These are phyloP conservation scores for Oidiodendron maius DNA, from an alignment of 495 filamentous ascomycete genomes.

Conservation along the genomic window DNA sequence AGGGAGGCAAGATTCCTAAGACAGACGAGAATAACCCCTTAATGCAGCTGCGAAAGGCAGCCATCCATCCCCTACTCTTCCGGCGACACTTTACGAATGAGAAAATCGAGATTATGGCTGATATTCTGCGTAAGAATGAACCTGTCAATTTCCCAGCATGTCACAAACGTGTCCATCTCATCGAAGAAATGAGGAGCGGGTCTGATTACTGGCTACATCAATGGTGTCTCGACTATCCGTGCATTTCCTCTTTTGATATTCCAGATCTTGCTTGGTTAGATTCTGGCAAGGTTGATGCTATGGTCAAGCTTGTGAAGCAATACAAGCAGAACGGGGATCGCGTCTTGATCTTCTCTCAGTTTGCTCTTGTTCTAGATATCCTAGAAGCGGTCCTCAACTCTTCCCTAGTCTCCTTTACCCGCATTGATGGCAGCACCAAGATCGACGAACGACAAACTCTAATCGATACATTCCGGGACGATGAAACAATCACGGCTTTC, in stretches of 20 bases:
- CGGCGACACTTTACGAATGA: slow-evolving; percentile 70
- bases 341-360: slow-evolving; percentile 84
- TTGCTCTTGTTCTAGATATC: slow-evolving; percentile 86
- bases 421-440: slow-evolving; percentile 78
- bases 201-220: slow-evolving; percentile 80
- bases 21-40: slow-evolving; percentile 60
- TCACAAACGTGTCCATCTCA: slow-evolving; percentile 51
- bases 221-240: slow-evolving; percentile 63
- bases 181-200: slow-evolving; percentile 64
- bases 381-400: slow-evolving; percentile 75
- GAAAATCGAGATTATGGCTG: slow-evolving; percentile 70
- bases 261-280: slow-evolving; percentile 81
- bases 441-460: slow-evolving; percentile 78
- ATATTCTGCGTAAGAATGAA: slow-evolving; percentile 62
- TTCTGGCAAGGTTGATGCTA: slow-evolving; percentile 78
- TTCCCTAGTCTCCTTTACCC: slow-evolving; percentile 65
- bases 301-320: slow-evolving; percentile 62
- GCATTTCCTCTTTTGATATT: slow-evolving; percentile 64
- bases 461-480: slow-evolving; percentile 78
- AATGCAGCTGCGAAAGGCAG: slow-evolving; percentile 87
- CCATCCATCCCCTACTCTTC: slow-evolving; percentile 88
- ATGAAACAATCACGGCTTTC: slow-evolving; percentile 79
- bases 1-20: slow-evolving; percentile 24
- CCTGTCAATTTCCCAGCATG: slow-evolving; percentile 39
- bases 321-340: slow-evolving; percentile 83